Base-by-base conservation (phyloP, 2,329 filamentous ascomycete genomes). In the Lachnellula subtilissima region DNA sequence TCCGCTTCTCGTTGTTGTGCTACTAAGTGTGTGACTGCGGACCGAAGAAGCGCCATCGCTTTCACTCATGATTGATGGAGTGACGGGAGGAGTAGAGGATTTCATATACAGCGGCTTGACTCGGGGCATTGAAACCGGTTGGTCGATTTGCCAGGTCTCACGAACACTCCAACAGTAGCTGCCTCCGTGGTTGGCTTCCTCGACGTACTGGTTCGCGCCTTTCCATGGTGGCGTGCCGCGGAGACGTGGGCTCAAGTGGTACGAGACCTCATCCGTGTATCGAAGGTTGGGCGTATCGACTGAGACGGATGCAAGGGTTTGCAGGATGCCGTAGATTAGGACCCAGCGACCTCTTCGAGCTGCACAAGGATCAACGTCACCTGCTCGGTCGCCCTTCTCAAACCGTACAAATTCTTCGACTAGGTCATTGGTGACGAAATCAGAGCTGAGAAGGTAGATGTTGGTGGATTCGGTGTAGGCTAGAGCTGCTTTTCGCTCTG, bases 391-490 rank as follows among this genome's bases (percentile, higher is more conserved):
- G 0, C 69, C 62, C 68, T 82, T 83, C 61, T 86, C 82, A 60
- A 83, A 83, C 52, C 74, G 73, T 54, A 78, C 73, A 61, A 81
- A 85, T 2, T 74, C 75, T 40, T 83, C 80, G 4, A 84, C 77
- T 0, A 85, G 72, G 36, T 77, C 74, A 25, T 81, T 84, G 47
- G 76, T 74, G 22, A 73, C 73, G 55, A 79, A 81, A 14, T 80
- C 77, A 25, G 77, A 78, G 0, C 79, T 79, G 1, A 85, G 70
- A 2, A 76, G 72, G 60, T 81, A 79, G 48, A 84, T 79, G 64
- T 85, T 85, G 19, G 80, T 84, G 1, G 81, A 79, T 62, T 84
- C 79, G 0, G 78, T 80, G 62, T 86, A 83, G 0, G 81, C 80
- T 2, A 85, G 70, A 37, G 64, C 64, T 23, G 62, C 61, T 45